Evolutionary conservation across 805 yeast species (phyloP).

Genomic region (Yarrowia porcina): DNA sequence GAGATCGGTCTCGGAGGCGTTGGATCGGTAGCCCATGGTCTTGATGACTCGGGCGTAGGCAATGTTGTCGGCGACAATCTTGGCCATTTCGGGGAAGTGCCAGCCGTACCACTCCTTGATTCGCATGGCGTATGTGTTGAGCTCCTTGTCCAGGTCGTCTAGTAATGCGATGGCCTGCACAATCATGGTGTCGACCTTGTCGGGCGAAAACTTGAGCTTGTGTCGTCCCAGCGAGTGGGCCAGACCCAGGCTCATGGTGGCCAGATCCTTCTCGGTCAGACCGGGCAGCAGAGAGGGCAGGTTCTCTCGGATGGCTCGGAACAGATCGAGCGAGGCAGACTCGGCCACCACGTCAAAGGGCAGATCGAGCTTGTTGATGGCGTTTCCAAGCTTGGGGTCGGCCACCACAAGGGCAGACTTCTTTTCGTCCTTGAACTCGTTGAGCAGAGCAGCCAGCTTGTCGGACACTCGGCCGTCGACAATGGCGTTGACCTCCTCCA

Average conservation of each 20-base stretch:
- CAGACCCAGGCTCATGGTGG: slow-evolving; percentile 95
- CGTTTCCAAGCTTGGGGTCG: slow-evolving; percentile 92
- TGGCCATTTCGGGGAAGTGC: slow-evolving; percentile 97
- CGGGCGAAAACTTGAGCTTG: slow-evolving; percentile 95
- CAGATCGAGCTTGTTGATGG: slow-evolving; percentile 83
- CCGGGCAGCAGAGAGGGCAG: slow-evolving; percentile 95
- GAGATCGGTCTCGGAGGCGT: slow-evolving; percentile 80
- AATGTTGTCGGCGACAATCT: slow-evolving; percentile 86
- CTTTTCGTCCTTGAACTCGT: slow-evolving; percentile 41
- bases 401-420: slow-evolving; percentile 87
- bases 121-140: slow-evolving; percentile 96
- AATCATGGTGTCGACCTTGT: slow-evolving; percentile 98
- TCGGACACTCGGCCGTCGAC: slow-evolving; percentile 92
- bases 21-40: slow-evolving; percentile 80
- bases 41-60: slow-evolving; percentile 57
- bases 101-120: slow-evolving; percentile 98
- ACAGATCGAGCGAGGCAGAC: slow-evolving; percentile 89
- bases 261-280: slow-evolving; percentile 73
- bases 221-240: slow-evolving; percentile 99
- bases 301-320: slow-evolving; percentile 92
- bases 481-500: slow-evolving; percentile 89
- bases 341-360: slow-evolving; percentile 87
- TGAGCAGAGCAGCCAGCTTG: slow-evolving; percentile 69
- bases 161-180: slow-evolving; percentile 97
- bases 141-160: slow-evolving; percentile 97